Conservation (phyloP, 306 rosid species). For the Nissolia schottii region DNA sequence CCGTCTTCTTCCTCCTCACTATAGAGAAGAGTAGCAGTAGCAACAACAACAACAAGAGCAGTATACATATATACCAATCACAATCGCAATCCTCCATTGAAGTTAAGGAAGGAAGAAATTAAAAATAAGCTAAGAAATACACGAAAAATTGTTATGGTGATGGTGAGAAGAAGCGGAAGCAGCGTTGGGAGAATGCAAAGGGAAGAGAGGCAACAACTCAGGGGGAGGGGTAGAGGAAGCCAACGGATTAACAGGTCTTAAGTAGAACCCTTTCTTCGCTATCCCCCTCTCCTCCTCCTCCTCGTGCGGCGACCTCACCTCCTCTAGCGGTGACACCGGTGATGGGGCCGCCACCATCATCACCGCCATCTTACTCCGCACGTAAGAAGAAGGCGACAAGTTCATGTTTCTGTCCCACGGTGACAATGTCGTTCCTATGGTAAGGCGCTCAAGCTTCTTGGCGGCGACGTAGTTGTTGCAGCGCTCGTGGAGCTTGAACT, state of each 20-base stretch:
- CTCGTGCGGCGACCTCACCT: constrained; percentile 48
- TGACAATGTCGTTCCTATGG: not conserved
- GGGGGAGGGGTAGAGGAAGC: constrained; percentile 77
- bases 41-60: too few species aligned
- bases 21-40: too few species aligned
- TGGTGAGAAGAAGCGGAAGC: too few species aligned
- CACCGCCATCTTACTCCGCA: not conserved
- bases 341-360: constrained; percentile 36
- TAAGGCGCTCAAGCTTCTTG: constrained; percentile 43
- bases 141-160: too few species aligned
- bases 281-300: constrained; percentile 57
- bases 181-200: constrained; percentile 73
- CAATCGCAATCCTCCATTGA: too few species aligned
- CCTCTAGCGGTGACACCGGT: constrained; percentile 77
- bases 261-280: constrained; percentile 68
- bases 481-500: constrained; percentile 86
- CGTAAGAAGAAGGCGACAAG: constrained; percentile 4
- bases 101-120: too few species aligned
- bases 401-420: not conserved
- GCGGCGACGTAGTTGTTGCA: constrained; percentile 35
- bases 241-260: constrained; percentile 57
- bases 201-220: constrained; percentile 66
- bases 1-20: too few species aligned
- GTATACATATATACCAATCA: too few species aligned
- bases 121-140: too few species aligned